Evolutionary conservation across 257 asterid genomes (phyloP).

Genomic region (Datura wrightii): DNA sequence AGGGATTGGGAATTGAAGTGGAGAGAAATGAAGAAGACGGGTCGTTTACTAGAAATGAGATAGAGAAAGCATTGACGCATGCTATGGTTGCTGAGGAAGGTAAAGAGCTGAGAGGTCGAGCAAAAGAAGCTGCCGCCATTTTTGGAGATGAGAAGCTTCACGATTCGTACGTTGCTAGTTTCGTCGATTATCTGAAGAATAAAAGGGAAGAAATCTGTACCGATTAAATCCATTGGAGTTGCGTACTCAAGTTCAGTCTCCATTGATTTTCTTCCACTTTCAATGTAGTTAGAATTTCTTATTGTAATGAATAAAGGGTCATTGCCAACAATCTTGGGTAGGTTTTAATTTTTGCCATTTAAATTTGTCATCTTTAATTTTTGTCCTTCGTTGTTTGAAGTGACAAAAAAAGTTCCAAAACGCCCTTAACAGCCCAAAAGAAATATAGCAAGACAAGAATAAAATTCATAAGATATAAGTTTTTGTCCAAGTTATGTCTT

Average conservation of each 20-base stretch:
- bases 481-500: too few relatives aligned
- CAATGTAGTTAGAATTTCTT: not conserved
- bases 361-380: too few relatives aligned
- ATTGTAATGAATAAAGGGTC: not conserved
- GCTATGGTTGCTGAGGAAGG: conserved; percentile 40
- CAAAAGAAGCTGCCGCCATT: conserved; percentile 36
- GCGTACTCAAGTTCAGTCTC: not conserved
- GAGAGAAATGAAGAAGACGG: conserved; percentile 45
- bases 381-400: too few relatives aligned
- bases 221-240: too few relatives aligned
- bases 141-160: conserved; percentile 38
- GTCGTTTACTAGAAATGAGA: conserved; percentile 37
- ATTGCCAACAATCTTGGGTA: too few relatives aligned
- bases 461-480: too few relatives aligned
- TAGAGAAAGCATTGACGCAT: conserved; percentile 37
- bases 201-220: not conserved
- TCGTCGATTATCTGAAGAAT: conserved; percentile 36
- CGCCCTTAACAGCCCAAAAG: too few relatives aligned
- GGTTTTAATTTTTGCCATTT: too few relatives aligned
- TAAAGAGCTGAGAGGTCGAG: conserved; percentile 5
- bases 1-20: conserved; percentile 44
- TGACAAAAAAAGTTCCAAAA: too few relatives aligned
- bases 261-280: not conserved
- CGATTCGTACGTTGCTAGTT: conserved; percentile 26
- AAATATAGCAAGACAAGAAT: too few relatives aligned